These are phyloP conservation scores for Diplogelasinospora grovesii DNA, from an alignment of 495 filamentous ascomycete species.

Conservation along the genomic window DNA sequence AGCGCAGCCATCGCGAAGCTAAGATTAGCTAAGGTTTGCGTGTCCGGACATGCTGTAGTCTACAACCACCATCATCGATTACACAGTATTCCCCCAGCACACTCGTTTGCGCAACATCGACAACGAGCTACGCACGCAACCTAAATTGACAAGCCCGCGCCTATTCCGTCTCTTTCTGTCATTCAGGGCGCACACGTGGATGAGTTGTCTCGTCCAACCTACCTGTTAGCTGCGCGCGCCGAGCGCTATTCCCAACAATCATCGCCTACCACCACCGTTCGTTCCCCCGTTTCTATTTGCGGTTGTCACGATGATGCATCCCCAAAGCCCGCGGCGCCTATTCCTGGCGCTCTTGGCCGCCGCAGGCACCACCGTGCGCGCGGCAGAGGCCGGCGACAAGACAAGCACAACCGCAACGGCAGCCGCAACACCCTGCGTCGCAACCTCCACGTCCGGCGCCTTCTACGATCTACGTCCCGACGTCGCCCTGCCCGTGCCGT, in stretches of 20 bases:
- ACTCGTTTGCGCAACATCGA: too few relatives aligned
- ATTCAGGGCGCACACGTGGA: conserved; percentile 1
- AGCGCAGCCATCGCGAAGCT: too few relatives aligned
- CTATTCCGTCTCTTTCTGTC: too few relatives aligned
- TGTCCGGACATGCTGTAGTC: too few relatives aligned
- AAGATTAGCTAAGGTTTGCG: too few relatives aligned
- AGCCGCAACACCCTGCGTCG: conserved; percentile 62
- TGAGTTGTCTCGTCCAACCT: too few relatives aligned
- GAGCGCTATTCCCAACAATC: background rate
- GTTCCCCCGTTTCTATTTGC: too few relatives aligned
- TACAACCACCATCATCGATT: too few relatives aligned
- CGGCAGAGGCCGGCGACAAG: conserved; percentile 11
- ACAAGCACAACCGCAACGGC: conserved; percentile 16
- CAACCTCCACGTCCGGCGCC: conserved; percentile 64
- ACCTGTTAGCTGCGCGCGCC: conserved; percentile 14
- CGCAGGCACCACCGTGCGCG: conserved; percentile 9
- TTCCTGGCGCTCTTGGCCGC: conserved; percentile 17
- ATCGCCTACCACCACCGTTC: background rate
- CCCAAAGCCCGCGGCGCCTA: conserved; percentile 5
- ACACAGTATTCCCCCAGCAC: too few relatives aligned
- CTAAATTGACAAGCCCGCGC: too few relatives aligned
- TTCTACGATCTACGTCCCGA: conserved; percentile 89
- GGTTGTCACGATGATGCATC: conserved; percentile 17
- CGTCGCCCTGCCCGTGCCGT: conserved; percentile 44
- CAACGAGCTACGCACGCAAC: too few relatives aligned